Evolutionary conservation across 2,329 filamentous ascomycete genomes (phyloP), one percentile per base, ranked within the genome.

Genomic region (Moelleriella libera): DNA sequence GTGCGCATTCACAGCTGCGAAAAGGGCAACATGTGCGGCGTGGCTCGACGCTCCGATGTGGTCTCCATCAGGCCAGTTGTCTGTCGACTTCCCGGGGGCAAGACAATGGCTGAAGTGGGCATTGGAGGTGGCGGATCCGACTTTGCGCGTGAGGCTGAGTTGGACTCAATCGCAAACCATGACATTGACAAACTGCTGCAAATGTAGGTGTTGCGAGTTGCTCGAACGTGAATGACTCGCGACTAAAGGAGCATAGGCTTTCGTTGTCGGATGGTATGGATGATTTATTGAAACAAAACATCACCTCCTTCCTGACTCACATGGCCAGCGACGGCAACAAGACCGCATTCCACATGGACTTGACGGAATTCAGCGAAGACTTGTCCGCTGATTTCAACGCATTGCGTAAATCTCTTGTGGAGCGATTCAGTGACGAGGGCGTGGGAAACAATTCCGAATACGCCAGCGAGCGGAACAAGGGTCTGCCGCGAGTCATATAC

Each of bases 1-100:
- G 79, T 78, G 1, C 78, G 83, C 2, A 70, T 97, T 6, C 90
- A 97, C 61, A 94, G 87, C 57, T 96, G 90, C 55, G 88, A 94
- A 57, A 82, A 78, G 52, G 85, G 81, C 0, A 77, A 75, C 50
- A 70, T 73, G 28, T 88, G 83, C 54, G 57, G 66, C 0, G 65
- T 71, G 0, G 69, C 67, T 44, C 60, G 58, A 54, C 70, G 59
- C 6, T 60, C 65, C 1, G 69, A 74, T 0, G 74, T 85, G 0
- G 82, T 96, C 6, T 82, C 76, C 58, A 90, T 96, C 47, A 78
- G 78, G 6, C 89, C 89, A 0, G 81, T 96, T 41, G 74, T 95
- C 12, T 79, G 80, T 5, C 79, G 82, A 30, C 64, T 76, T 5
- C 57, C 68, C 1, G 64, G 75, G 46, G 84, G 83, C 6, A 63